phyloP scores from a whole-genome alignment of 495 filamentous ascomycete species.

The Aspergillus heteromorphus region DNA sequence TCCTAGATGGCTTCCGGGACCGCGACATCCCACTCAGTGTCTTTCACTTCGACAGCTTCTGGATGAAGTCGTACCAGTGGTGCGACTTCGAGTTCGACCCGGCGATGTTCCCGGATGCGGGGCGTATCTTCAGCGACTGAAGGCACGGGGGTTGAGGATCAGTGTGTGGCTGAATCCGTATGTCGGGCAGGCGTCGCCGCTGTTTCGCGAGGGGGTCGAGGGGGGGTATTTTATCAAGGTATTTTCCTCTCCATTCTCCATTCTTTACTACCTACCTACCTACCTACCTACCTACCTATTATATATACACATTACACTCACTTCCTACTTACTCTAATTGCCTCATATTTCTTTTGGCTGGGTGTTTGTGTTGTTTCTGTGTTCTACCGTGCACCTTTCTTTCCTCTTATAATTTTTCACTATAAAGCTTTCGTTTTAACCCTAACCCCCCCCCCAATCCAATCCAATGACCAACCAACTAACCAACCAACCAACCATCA shows the following conservation, averaged over 20 bases:
- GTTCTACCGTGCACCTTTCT: no score
- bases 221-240: slow-evolving; percentile 65
- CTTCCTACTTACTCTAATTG: no score
- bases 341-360: no score
- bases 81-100: slow-evolving; percentile 67
- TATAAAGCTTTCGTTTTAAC: no score
- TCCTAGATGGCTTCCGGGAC: slow-evolving; percentile 62
- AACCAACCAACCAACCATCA: slow-evolving; percentile 6
- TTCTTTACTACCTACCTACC: no score
- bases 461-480: background rate
- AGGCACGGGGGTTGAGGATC: slow-evolving; percentile 55
- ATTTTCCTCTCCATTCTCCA: background rate
- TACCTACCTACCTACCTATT: no score
- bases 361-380: no score
- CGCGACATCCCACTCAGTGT: slow-evolving; percentile 61
- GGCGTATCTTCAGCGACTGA: slow-evolving; percentile 58
- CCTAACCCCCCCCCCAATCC: background rate
- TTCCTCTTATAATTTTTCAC: no score
- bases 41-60: slow-evolving; percentile 70
- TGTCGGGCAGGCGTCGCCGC: slow-evolving; percentile 59
- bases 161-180: slow-evolving; percentile 73
- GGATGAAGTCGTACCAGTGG: slow-evolving; percentile 64
- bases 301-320: no score
- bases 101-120: slow-evolving; percentile 63
- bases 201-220: slow-evolving; percentile 58